Conservation (phyloP, 75 land plant species). For the Picea glauca region DNA sequence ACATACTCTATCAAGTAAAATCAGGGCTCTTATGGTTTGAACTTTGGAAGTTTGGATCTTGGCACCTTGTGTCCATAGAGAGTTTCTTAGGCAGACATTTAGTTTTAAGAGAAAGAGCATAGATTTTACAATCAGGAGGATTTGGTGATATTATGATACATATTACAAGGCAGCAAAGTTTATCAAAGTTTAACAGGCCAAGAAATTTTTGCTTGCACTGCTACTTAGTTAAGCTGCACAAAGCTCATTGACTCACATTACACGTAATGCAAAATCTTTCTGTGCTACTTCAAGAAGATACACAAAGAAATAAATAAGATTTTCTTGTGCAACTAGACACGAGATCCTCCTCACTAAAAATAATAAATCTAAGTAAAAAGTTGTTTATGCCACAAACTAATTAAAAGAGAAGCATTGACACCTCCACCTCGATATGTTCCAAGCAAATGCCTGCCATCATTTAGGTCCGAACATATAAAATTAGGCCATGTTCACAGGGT, state of each 20-base stretch:
- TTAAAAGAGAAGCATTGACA: neutral
- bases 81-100: too few species aligned
- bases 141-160: neutral
- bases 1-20: too few species aligned
- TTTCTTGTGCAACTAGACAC: neutral
- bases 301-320: neutral
- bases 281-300: neutral
- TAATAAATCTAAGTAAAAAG: neutral
- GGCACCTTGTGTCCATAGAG: too few species aligned
- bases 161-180: neutral
- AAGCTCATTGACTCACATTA: too few species aligned
- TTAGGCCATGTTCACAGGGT: neutral
- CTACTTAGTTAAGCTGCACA: neutral
- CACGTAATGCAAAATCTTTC: neutral
- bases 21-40: too few species aligned
- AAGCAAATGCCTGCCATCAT: neutral
- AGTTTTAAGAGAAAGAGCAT: too few species aligned
- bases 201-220: neutral
- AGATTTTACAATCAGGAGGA: neutral
- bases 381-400: neutral
- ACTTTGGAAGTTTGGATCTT: too few species aligned
- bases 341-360: neutral
- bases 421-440: neutral
- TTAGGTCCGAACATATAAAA: neutral
- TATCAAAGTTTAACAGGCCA: neutral